Percentiles rank a stretch among this genome's conserved stretches.
phyloP scores from a whole-genome alignment of 163 green algal genomes.

The Scenedesmus sp. region DNA sequence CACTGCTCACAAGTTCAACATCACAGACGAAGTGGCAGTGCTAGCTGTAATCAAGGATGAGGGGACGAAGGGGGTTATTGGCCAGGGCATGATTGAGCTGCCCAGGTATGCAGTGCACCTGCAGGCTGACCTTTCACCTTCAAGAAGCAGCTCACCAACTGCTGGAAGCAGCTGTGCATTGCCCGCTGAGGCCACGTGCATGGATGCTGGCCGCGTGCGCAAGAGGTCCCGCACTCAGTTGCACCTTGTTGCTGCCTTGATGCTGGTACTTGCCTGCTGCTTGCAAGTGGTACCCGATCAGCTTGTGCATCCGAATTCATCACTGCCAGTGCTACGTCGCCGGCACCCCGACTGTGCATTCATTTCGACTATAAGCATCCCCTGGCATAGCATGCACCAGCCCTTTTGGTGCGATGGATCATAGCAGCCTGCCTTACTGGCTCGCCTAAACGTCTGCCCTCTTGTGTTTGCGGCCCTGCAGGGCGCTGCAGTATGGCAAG shows the following conservation, averaged over 20 bases:
- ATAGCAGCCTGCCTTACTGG: background rate
- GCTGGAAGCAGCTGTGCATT: background rate
- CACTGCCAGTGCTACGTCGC: background rate
- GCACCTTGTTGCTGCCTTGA: background rate
- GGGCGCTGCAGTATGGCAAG: slow-evolving; percentile 31
- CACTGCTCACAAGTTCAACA: slow-evolving; percentile 53
- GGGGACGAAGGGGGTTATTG: slow-evolving; percentile 45
- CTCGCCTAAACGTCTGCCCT: background rate
- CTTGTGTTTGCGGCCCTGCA: background rate
- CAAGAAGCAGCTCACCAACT: background rate
- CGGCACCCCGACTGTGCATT: background rate
- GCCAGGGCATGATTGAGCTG: slow-evolving; percentile 39
- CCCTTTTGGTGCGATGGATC: background rate
- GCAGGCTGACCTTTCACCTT: background rate
- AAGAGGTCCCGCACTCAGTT: background rate
- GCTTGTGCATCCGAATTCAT: background rate
- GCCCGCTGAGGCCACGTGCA: background rate
- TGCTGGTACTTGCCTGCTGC: background rate
- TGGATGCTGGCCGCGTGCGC: background rate
- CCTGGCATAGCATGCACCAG: background rate
- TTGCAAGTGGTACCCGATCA: background rate
- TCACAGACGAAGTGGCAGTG: slow-evolving; percentile 31
- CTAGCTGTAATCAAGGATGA: slow-evolving; percentile 48
- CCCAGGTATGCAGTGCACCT: background rate
- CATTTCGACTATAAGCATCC: background rate